Conservation (phyloP, 2,329 filamentous ascomycete genomes). For the Fusarium lyarnte region DNA sequence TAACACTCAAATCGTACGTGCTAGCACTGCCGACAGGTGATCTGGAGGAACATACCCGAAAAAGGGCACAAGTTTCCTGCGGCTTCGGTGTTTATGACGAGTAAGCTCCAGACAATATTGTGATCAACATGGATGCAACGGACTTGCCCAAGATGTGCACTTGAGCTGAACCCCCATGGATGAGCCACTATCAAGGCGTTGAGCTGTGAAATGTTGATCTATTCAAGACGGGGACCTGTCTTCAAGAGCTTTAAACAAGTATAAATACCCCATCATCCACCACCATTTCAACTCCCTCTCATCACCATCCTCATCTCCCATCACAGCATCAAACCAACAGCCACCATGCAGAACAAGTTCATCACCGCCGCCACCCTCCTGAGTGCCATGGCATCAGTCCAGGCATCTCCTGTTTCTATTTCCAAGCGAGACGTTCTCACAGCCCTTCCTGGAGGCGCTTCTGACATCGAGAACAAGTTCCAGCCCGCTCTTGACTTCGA, state of each 20-base stretch:
- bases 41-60: not conserved
- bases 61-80: not conserved
- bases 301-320: not conserved
- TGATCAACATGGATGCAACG: constrained; percentile 3
- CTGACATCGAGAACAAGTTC: constrained; percentile 47
- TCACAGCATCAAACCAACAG: not conserved
- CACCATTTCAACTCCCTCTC: not conserved
- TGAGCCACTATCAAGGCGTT: not conserved
- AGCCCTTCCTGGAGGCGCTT: constrained; percentile 47
- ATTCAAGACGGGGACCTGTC: not conserved
- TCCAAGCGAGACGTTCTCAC: constrained; percentile 41
- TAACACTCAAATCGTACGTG: not conserved
- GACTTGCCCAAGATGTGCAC: not conserved
- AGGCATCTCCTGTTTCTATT: constrained; percentile 22
- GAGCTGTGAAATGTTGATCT: not conserved
- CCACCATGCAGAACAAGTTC: constrained; percentile 29
- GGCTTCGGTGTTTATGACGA: not conserved
- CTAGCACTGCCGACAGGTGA: not conserved
- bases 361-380: constrained; percentile 26
- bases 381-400: constrained; percentile 28
- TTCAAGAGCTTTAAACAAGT: not conserved
- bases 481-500: constrained; percentile 54
- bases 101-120: not conserved
- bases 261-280: not conserved
- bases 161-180: not conserved